Conservation (phyloP, 805 yeast species). For the Cyberlindnera bimundalis region DNA sequence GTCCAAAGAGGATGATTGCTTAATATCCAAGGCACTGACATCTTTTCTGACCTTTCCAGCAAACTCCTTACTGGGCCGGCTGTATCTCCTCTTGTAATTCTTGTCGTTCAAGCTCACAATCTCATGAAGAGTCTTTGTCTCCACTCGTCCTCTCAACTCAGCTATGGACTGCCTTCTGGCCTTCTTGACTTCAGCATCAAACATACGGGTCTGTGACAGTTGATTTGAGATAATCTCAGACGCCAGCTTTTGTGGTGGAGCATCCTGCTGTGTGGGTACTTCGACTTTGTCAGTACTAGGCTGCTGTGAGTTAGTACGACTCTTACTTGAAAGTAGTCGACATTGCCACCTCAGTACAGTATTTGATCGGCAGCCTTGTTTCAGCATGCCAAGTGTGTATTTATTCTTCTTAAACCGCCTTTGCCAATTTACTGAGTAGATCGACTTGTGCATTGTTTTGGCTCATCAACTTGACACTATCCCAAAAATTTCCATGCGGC, state of each 20-base stretch:
- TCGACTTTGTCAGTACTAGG: no score
- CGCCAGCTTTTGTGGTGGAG: not conserved
- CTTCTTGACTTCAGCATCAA: slow-evolving; percentile 2
- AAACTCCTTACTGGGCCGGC: slow-evolving; percentile 12
- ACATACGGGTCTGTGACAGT: not conserved
- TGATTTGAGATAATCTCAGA: not conserved
- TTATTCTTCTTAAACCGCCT: not conserved
- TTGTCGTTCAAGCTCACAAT: slow-evolving; percentile 10
- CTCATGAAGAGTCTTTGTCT: slow-evolving; percentile 6
- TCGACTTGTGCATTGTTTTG: no score
- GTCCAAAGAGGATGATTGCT: not conserved
- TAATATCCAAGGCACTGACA: not conserved
- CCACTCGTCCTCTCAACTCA: slow-evolving; percentile 17
- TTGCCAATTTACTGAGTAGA: no score
- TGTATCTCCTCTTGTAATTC: slow-evolving; percentile 9
- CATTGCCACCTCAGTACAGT: not conserved
- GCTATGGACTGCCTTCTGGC: slow-evolving; percentile 16
- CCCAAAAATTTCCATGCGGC: not conserved
- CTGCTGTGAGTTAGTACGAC: no score
- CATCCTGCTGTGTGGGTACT: not conserved
- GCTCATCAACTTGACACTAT: no score
- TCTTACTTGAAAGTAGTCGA: not conserved
- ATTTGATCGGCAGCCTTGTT: not conserved
- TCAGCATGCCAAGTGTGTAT: not conserved
- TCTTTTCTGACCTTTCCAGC: slow-evolving; percentile 5